Base-by-base conservation (phyloP, 2,329 filamentous ascomycete species). In the Alternaria arborescens region DNA sequence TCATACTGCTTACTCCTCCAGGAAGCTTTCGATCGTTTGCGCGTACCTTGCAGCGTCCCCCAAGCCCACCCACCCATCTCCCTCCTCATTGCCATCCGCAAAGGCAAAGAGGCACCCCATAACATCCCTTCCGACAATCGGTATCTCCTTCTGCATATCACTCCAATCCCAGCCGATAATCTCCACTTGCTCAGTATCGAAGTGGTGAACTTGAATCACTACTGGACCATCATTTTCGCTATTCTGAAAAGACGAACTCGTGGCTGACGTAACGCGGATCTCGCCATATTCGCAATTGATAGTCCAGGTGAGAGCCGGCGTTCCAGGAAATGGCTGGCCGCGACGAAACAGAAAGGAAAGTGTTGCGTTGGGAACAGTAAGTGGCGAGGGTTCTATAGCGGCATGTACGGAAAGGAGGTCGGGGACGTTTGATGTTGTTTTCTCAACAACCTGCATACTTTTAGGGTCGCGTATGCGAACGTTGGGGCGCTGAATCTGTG, bases 141-240 rank as follows among this genome's bases (percentile, higher is more conserved):
- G 62, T 16, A 80, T 40, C 6, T 63, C 72, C 1, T 71, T 64
- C 8, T 77, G 65, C 73, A 77, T 70, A 43, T 76, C 73, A 41
- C 78, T 78, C 71, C 83, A 83, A 18, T 79, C 71, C 47, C 79
- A 83, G 62, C 78, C 66, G 0, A 86, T 71, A 3, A 77, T 64
- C 12, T 83, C 79, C 0, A 88, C 79, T 24, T 77, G 66, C 30
- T 84, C 82, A 0, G 74, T 82, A 8, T 76, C 81, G 46, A 82
- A 82, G 41, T 86, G 79, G 56, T 87, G 83, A 0, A 89, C 69
- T 18, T 85, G 79, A 8, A 88, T 78, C 3, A 77, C 79, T 3
- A 74, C 67, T 12, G 69, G 69, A 12, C 83, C 75, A 0, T 78
- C 76, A 0, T 74, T 68, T 0, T 72, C 68, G 48, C n/a, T 34